Percentiles rank a stretch among this genome's conserved stretches.
These are phyloP conservation scores for Lentinula aciculospora DNA, from an alignment of 768 basidiomycete genomes.

Conservation along the genomic window DNA sequence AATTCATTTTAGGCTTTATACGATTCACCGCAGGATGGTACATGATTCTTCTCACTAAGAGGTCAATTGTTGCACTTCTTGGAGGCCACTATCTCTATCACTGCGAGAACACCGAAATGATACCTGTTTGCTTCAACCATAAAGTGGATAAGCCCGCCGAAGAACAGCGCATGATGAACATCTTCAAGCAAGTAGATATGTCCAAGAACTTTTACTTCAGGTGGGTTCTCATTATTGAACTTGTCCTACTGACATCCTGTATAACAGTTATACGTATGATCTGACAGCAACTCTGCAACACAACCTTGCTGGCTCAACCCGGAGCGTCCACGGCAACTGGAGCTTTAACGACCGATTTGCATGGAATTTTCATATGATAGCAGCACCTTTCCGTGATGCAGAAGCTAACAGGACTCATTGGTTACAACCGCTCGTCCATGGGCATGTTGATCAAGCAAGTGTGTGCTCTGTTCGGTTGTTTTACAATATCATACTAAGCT, in stretches of 20 bases:
- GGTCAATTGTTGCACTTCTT: constrained; percentile 87
- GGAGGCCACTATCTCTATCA: constrained; percentile 97
- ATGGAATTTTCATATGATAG: constrained; percentile 91
- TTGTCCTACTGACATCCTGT: neutral
- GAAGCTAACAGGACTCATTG: constrained; percentile 59
- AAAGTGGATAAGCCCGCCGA: constrained; percentile 85
- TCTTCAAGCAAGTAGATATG: constrained; percentile 96
- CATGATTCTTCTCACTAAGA: constrained; percentile 84
- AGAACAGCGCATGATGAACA: constrained; percentile 81
- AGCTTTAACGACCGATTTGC: constrained; percentile 84
- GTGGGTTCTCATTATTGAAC: constrained; percentile 35
- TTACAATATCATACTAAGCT: neutral
- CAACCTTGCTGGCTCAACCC: constrained; percentile 66
- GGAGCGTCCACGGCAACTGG: constrained; percentile 42
- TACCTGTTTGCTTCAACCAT: constrained; percentile 72
- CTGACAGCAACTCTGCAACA: constrained; percentile 93
- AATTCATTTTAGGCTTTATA: constrained; percentile 63
- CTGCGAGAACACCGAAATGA: constrained; percentile 85
- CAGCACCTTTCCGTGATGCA: constrained; percentile 51
- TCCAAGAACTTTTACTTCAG: constrained; percentile 99
- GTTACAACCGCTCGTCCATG: constrained; percentile 90
- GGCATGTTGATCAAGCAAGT: constrained; percentile 99
- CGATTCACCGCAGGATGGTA: constrained; percentile 96
- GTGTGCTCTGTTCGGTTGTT: constrained; percentile 20
- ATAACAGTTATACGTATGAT: constrained; percentile 86